A percentile compares a stretch with the other conserved stretches of the same genome.
These are phyloP conservation scores for Trichomonas tenax DNA, from an alignment of 208 protist genomes.

Conservation along the genomic window DNA sequence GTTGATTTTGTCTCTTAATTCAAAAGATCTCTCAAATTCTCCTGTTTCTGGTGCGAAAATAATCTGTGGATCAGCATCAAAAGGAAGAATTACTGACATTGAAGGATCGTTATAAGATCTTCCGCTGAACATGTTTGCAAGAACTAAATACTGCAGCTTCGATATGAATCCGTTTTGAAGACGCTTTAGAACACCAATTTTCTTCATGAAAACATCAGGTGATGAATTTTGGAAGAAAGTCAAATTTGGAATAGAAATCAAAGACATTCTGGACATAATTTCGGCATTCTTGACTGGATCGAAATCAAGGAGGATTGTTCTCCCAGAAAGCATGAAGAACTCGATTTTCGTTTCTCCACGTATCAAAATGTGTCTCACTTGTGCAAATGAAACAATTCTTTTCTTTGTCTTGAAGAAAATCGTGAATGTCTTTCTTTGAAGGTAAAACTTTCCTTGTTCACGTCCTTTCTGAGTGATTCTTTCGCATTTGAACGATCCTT, in stretches of 20 bases:
- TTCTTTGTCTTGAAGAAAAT: background rate
- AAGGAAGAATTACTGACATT: background rate
- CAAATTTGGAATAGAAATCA: background rate
- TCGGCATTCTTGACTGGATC: background rate
- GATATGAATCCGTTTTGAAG: background rate
- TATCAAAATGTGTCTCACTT: background rate
- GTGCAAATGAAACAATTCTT: background rate
- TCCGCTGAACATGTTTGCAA: background rate
- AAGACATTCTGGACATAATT: background rate
- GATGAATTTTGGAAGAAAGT: background rate
- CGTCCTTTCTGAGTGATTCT: background rate
- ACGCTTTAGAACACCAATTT: background rate
- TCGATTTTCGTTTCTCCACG: background rate
- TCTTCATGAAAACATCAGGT: background rate
- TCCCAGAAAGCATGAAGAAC: background rate
- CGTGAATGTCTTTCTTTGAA: background rate
- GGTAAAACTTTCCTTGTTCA: background rate
- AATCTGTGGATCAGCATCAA: background rate
- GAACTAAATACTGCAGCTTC: background rate
- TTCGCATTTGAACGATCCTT: background rate
- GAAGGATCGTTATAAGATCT: background rate
- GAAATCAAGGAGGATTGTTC: background rate
- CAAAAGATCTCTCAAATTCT: background rate
- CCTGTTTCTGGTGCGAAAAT: background rate
- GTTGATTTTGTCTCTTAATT: background rate